Evolutionary conservation across 176 grass and related monocot genomes (phyloP), one percentile per base, ranked within the genome.

Genomic region (Lolium perenne): DNA sequence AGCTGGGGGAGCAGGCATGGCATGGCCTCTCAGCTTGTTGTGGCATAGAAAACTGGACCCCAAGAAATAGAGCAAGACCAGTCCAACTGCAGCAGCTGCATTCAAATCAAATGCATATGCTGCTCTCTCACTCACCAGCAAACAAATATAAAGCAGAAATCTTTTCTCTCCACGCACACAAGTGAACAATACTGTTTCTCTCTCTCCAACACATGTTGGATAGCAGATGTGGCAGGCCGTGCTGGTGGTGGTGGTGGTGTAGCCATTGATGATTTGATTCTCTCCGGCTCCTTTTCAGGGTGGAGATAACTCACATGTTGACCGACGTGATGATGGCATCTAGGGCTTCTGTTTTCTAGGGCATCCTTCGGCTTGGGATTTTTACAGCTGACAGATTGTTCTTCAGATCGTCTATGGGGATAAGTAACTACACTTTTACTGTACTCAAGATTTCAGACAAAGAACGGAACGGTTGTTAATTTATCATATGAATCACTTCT

Each of bases 11-110:
- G 53, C 38, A 78, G 85, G 35, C 76, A 59, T 58, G 45, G 70
- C 77, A 57, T 47, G 81, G 78, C 60, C 87, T 88, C 82, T 88
- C 82, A 32, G 59, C 83, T 22, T 78, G 85, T 58, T 64, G 51
- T 54, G 35, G 64, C 84, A 75, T 87, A 16, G 80, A 79, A 53
- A 83, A 21, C 58, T 66, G 72, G 63, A 57, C 71, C 59, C 58
- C 4, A 1, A 41, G 68, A 45, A 3, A 5, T 40, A 22, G 56
- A 6, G 38, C 6, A 38, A 81, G 89, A 92, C 87, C 66, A 46
- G 92, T 97, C 92, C 88, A 97, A 84, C 77, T 29, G 90, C 80
- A 53, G 29, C 66, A 53, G 29, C 66, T 71, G 82, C 92, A 82
- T 88, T 93, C 91, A 90, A 93, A 94, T 86, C 72, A 77, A 83